phyloP scores from a whole-genome alignment of 257 asterid species.

The Verbascum thapsus region DNA sequence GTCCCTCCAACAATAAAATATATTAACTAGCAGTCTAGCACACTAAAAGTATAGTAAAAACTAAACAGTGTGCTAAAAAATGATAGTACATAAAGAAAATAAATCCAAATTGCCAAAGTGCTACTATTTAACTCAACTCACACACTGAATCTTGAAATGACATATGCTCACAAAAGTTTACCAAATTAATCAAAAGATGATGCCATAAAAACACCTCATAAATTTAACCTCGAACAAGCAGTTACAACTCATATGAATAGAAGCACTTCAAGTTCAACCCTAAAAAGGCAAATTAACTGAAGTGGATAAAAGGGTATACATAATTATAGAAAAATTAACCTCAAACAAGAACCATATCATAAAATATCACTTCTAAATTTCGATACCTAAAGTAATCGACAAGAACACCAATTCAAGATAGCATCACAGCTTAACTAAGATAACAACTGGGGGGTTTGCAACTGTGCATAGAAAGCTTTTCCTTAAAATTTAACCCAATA shows the following conservation, averaged over 20 bases:
- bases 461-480: not conserved
- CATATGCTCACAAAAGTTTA: not conserved
- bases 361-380: not conserved
- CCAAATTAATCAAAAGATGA: slow-evolving; percentile 12
- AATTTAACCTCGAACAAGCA: slow-evolving; percentile 12
- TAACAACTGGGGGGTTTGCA: not conserved
- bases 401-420: slow-evolving; percentile 7
- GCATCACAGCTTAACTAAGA: slow-evolving; percentile 3
- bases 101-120: not conserved
- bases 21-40: not conserved
- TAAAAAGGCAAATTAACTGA: slow-evolving; percentile 4
- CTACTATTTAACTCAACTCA: not conserved
- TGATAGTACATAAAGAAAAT: not conserved
- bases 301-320: slow-evolving; percentile 10
- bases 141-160: not conserved
- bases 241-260: slow-evolving; percentile 1
- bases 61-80: slow-evolving; percentile 12
- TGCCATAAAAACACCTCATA: slow-evolving; percentile 3
- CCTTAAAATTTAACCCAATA: not conserved
- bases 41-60: not conserved
- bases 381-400: not conserved
- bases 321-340: not conserved
- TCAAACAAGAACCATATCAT: not conserved
- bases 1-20: not conserved
- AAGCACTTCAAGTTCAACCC: slow-evolving; percentile 18